A percentile compares a stretch with the other conserved stretches of the same genome.
Evolutionary conservation across 805 yeast genomes (phyloP).

Genomic region (Candida suzukii): DNA sequence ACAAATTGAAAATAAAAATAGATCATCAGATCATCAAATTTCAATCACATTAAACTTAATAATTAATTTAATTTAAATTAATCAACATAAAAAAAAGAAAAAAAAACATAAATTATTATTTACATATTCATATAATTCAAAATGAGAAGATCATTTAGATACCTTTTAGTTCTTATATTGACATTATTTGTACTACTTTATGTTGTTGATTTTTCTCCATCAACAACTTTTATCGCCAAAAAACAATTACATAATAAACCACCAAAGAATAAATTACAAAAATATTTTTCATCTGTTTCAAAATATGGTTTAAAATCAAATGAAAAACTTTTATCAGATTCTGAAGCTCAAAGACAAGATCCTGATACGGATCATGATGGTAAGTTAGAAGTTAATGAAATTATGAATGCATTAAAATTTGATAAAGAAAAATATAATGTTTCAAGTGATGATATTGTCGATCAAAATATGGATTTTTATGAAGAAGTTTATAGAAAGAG

Average conservation of each 20-base stretch:
- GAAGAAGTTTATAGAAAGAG: constrained; percentile 26
- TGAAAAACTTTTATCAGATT: constrained; percentile 20
- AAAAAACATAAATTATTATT: too few relatives aligned
- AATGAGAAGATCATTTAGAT: constrained; percentile 17
- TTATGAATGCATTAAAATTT: constrained; percentile 17
- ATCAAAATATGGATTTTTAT: constrained; percentile 27
- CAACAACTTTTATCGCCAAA: not conserved
- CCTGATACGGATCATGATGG: constrained; percentile 15
- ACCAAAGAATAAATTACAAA: constrained; percentile 7
- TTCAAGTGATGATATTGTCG: constrained; percentile 22
- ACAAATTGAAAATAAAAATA: too few relatives aligned
- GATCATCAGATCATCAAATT: too few relatives aligned
- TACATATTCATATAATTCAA: too few relatives aligned
- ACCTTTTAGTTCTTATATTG: constrained; percentile 10
- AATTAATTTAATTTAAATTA: too few relatives aligned
- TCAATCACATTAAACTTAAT: too few relatives aligned
- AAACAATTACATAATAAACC: constrained; percentile 2
- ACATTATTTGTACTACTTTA: constrained; percentile 4
- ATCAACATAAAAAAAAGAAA: too few relatives aligned
- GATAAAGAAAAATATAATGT: constrained; percentile 13
- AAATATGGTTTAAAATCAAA: constrained; percentile 21
- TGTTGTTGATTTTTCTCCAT: not conserved
- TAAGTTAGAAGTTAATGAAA: constrained; percentile 18
- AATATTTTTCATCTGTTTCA: constrained; percentile 15
- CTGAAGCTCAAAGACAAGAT: constrained; percentile 8